Conservation (phyloP, 176 grass and related monocot genomes). For the Carex littledalei region DNA sequence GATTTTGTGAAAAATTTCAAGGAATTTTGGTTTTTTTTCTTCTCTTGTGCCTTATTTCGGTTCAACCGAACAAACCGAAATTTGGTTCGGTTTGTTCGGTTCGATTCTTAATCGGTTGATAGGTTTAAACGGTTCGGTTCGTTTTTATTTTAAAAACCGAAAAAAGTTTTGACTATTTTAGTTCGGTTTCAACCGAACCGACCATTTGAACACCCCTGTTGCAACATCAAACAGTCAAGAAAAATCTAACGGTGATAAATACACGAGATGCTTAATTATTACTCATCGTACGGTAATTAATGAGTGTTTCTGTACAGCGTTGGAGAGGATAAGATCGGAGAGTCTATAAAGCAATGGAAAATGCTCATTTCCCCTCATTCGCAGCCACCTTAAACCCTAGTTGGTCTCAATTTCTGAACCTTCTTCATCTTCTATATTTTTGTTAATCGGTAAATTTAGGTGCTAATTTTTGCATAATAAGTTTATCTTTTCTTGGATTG, state of each 20-base stretch:
- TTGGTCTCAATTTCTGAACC: not conserved
- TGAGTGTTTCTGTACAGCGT: not conserved
- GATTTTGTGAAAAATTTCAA: no score
- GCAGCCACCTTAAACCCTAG: constrained; percentile 6
- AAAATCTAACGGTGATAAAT: not conserved
- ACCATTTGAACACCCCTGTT: no score
- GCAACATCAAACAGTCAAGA: no score
- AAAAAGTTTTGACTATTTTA: no score
- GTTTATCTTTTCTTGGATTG: not conserved
- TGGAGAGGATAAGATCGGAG: not conserved
- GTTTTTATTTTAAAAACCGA: no score
- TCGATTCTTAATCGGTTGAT: no score
- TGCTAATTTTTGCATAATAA: not conserved
- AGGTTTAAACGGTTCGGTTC: no score
- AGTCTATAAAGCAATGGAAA: not conserved
- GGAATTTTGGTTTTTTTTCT: no score
- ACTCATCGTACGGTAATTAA: not conserved
- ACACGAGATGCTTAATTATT: not conserved
- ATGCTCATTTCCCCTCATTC: not conserved
- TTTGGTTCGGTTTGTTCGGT: no score
- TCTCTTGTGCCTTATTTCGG: no score
- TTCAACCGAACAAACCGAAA: no score
- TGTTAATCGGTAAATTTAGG: not conserved
- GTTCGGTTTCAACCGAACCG: no score
- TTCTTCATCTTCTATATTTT: not conserved